A percentile compares a stretch with the other conserved stretches of the same genome.
phyloP scores from a whole-genome alignment of 2,329 filamentous ascomycete genomes.

The Parascedosporium putredinis region DNA sequence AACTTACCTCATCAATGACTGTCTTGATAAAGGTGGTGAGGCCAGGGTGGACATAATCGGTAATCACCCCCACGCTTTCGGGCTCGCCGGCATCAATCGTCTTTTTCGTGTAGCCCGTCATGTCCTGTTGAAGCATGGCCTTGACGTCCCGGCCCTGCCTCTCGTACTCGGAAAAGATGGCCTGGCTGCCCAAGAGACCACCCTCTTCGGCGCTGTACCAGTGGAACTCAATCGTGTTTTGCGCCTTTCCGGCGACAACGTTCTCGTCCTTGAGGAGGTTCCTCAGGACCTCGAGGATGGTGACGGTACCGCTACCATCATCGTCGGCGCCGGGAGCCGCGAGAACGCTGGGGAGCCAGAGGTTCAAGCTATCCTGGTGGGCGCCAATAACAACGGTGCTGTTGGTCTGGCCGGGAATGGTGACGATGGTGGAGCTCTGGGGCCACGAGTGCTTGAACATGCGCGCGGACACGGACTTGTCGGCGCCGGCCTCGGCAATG shows the following conservation, averaged over 20 bases:
- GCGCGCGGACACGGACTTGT: constrained; percentile 54
- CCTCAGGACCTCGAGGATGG: constrained; percentile 83
- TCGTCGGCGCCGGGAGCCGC: constrained; percentile 91
- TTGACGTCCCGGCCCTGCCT: constrained; percentile 65
- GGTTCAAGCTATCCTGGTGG: constrained; percentile 91
- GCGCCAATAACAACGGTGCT: constrained; percentile 81
- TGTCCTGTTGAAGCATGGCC: constrained; percentile 97
- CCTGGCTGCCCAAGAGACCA: constrained; percentile 77
- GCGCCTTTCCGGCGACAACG: constrained; percentile 58
- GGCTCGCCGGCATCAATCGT: constrained; percentile 72
- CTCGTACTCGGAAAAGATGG: constrained; percentile 76
- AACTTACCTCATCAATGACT: constrained; percentile 56
- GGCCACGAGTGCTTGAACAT: constrained; percentile 78
- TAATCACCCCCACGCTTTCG: constrained; percentile 86
- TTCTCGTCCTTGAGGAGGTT: constrained; percentile 65
- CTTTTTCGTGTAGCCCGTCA: constrained; percentile 82
- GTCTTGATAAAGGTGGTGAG: constrained; percentile 87
- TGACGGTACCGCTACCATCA: constrained; percentile 86
- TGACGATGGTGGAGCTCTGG: constrained; percentile 84
- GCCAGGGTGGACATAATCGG: constrained; percentile 74
- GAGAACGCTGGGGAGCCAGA: constrained; percentile 75
- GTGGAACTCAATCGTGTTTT: constrained; percentile 91
- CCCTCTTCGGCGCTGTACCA: constrained; percentile 92
- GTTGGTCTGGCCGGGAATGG: constrained; percentile 75
- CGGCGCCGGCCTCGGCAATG: constrained; percentile 60